These are phyloP conservation scores for Hortaea werneckii DNA, from an alignment of 2,329 filamentous ascomycete genomes.

Conservation along the genomic window DNA sequence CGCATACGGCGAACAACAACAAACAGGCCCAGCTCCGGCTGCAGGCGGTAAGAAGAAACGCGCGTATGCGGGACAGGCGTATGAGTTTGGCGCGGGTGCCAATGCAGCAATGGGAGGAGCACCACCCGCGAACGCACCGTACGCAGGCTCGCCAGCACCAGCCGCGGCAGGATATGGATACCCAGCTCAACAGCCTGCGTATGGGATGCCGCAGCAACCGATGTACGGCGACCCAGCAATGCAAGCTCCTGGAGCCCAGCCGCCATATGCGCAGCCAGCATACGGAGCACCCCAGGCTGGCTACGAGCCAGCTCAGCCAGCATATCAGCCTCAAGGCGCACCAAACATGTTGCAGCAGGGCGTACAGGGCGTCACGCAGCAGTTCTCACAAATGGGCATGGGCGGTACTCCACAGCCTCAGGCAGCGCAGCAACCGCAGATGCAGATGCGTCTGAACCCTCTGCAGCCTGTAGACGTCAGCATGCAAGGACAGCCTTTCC, in stretches of 20 bases:
- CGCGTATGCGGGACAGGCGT: slow-evolving; percentile 88
- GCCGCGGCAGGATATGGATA: slow-evolving; percentile 14
- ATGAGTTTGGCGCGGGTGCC: slow-evolving; percentile 80
- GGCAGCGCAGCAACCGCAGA: slow-evolving; percentile 26
- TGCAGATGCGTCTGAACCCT: slow-evolving; percentile 59
- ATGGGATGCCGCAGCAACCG: slow-evolving; percentile 24
- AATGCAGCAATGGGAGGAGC: slow-evolving; percentile 47
- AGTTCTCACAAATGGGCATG: slow-evolving; percentile 71
- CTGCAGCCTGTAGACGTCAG: slow-evolving; percentile 79
- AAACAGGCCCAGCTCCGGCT: slow-evolving; percentile 12
- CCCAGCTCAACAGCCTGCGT: slow-evolving; percentile 34
- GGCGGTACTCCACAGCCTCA: slow-evolving; percentile 37
- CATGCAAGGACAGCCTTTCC: slow-evolving; percentile 75
- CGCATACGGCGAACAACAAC: slow-evolving; percentile 7
- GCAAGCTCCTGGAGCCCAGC: slow-evolving; percentile 10
- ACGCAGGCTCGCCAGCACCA: slow-evolving; percentile 33
- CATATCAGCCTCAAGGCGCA: slow-evolving; percentile 49
- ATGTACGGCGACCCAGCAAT: slow-evolving; percentile 16
- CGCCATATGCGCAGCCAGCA: slow-evolving; percentile 29
- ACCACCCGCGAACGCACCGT: slow-evolving; percentile 33
- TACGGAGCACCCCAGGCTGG: slow-evolving; percentile 39
- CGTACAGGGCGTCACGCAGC: slow-evolving; percentile 60
- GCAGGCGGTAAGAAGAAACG: slow-evolving; percentile 56
- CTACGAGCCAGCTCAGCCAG: slow-evolving; percentile 54
- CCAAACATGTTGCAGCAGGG: slow-evolving; percentile 16